phyloP scores from a whole-genome alignment of 257 asterid species.

The Ballota nigra region DNA sequence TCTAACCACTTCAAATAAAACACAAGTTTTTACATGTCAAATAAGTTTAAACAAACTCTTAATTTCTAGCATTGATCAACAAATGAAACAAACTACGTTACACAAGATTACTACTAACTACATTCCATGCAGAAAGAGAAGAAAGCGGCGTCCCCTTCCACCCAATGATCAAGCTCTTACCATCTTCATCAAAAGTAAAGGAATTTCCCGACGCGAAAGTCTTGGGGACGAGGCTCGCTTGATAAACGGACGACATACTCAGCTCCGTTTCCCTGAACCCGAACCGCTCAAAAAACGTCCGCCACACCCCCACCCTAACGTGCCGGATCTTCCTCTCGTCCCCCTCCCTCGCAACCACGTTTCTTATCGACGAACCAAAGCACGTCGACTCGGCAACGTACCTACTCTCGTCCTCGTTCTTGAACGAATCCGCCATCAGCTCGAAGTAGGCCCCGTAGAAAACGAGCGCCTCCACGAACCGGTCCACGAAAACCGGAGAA shows the following conservation, averaged over 20 bases:
- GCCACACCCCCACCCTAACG: constrained; percentile 44
- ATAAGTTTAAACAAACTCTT: neutral
- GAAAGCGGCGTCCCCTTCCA: constrained; percentile 52
- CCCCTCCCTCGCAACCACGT: constrained; percentile 45
- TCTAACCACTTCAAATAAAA: neutral
- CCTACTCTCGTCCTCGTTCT: constrained; percentile 37
- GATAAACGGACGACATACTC: constrained; percentile 40
- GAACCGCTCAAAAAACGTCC: constrained; percentile 34
- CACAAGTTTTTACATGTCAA: neutral
- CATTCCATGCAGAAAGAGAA: constrained; percentile 56
- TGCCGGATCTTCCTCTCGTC: constrained; percentile 46
- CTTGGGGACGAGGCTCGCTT: constrained; percentile 40
- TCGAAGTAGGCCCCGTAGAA: constrained; percentile 52
- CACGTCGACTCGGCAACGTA: constrained; percentile 29
- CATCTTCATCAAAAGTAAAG: constrained; percentile 38
- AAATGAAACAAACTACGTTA: neutral
- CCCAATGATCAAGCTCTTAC: constrained; percentile 42
- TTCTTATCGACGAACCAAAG: constrained; percentile 37
- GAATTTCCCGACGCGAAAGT: constrained; percentile 34
- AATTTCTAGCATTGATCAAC: neutral
- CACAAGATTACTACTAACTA: too few species aligned
- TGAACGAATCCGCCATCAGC: constrained; percentile 43
- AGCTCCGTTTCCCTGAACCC: constrained; percentile 39
- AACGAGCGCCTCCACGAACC: constrained; percentile 51
- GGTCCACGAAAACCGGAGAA: constrained; percentile 42